Evolutionary conservation across 345 rosid species (phyloP).

Genomic region (Melaleuca alternifolia): DNA sequence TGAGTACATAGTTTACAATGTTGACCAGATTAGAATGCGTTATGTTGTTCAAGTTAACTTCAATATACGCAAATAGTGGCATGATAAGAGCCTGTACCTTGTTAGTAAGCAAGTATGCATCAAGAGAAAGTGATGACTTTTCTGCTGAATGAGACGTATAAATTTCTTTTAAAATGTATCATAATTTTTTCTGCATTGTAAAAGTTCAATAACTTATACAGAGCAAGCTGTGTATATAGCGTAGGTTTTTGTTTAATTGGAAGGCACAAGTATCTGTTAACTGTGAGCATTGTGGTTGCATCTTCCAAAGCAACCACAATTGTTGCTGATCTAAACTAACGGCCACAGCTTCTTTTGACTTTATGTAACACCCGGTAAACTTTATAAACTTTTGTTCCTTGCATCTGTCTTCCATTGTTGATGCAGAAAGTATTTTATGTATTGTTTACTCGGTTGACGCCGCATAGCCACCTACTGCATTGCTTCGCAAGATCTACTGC

Average conservation of each 20-base stretch:
- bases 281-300: background rate
- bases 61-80: slow-evolving; percentile 15
- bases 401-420: background rate
- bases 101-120: background rate
- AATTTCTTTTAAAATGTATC: background rate
- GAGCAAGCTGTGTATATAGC: background rate
- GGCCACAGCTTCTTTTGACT: background rate
- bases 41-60: slow-evolving; percentile 71
- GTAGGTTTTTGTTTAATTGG: background rate
- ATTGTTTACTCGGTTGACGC: background rate
- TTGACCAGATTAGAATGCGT: slow-evolving; percentile 74
- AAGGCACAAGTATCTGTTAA: background rate
- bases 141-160: background rate
- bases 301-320: background rate
- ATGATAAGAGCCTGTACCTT: background rate
- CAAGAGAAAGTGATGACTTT: background rate
- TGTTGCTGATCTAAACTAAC: background rate
- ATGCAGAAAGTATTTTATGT: background rate
- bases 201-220: background rate
- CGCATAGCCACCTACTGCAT: background rate
- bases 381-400: background rate
- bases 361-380: background rate
- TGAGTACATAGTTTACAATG: slow-evolving; percentile 79
- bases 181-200: background rate
- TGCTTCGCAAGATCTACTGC: background rate